phyloP scores from a whole-genome alignment of 331 rosid genomes.

The Acacia pycnantha region DNA sequence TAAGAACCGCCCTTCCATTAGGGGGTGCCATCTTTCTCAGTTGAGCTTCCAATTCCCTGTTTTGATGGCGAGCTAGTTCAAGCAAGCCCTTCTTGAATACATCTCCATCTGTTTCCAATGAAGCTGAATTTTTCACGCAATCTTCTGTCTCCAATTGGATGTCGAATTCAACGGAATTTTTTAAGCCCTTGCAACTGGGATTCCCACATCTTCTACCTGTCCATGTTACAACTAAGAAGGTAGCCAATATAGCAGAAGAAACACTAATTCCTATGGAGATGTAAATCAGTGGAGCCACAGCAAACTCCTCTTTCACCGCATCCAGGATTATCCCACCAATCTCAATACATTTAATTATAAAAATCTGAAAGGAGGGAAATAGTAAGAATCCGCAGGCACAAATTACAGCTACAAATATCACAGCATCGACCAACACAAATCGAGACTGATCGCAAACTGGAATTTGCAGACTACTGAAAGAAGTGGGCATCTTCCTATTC shows the following conservation, averaged over 20 bases:
- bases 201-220: conserved; percentile 77
- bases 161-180: conserved; percentile 85
- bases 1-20: conserved; percentile 84
- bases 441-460: conserved; percentile 60
- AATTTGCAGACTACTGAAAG: conserved; percentile 47
- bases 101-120: conserved; percentile 36
- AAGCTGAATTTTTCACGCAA: conserved; percentile 73
- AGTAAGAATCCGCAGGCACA: conserved; percentile 64
- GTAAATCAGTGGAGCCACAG: conserved; percentile 67
- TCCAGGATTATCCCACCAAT: conserved; percentile 37
- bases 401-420: conserved; percentile 66
- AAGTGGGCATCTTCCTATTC: conserved; percentile 47
- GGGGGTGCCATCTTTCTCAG: conserved; percentile 96
- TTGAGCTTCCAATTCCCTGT: conserved; percentile 83
- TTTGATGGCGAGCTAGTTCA: conserved; percentile 82
- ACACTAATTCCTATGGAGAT: conserved; percentile 57
- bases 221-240: conserved; percentile 61
- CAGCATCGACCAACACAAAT: conserved; percentile 64
- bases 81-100: conserved; percentile 77
- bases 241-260: conserved; percentile 53
- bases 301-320: conserved; percentile 64
- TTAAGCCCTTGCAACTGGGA: conserved; percentile 75
- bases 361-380: conserved; percentile 58
- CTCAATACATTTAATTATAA: conserved; percentile 34
- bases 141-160: conserved; percentile 97